phyloP scores from a whole-genome alignment of 2,329 filamentous ascomycete genomes.

The Claviceps maximensis region DNA sequence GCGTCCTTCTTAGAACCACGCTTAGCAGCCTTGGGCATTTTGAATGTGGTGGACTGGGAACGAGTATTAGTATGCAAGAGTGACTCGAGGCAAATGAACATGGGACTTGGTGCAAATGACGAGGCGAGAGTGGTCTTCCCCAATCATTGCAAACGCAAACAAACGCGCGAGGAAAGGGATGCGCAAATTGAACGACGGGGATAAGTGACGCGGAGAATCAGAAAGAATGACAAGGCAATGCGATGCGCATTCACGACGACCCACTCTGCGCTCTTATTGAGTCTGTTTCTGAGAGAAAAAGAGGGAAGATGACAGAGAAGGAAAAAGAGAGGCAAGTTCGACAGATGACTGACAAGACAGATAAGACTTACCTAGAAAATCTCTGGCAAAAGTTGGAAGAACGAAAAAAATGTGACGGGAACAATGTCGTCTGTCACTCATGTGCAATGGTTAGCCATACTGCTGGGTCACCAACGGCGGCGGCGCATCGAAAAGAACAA shows the following conservation, averaged over 20 bases:
- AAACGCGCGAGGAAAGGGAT: too few relatives aligned
- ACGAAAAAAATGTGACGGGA: constrained; percentile 14
- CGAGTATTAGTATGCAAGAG: constrained; percentile 6
- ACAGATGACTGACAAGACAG: too few relatives aligned
- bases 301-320: too few relatives aligned
- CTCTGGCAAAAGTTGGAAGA: too few relatives aligned
- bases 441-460: constrained; percentile 6
- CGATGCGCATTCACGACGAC: too few relatives aligned
- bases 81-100: not conserved
- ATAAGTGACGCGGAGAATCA: constrained; percentile 3
- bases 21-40: constrained; percentile 47
- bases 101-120: too few relatives aligned
- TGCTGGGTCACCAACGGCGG: constrained; percentile 3
- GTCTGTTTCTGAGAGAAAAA: not conserved
- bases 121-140: too few relatives aligned
- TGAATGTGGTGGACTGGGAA: constrained; percentile 21
- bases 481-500: constrained; percentile 2
- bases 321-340: constrained; percentile 8
- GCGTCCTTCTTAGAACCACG: constrained; percentile 41
- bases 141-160: too few relatives aligned
- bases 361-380: not conserved
- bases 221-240: too few relatives aligned
- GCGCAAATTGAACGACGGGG: not conserved
- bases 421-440: constrained; percentile 8
- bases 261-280: too few relatives aligned